A percentile compares a stretch with the other conserved stretches of the same genome.
Conservation (phyloP, 768 basidiomycete genomes). For the Mycena galopus region DNA sequence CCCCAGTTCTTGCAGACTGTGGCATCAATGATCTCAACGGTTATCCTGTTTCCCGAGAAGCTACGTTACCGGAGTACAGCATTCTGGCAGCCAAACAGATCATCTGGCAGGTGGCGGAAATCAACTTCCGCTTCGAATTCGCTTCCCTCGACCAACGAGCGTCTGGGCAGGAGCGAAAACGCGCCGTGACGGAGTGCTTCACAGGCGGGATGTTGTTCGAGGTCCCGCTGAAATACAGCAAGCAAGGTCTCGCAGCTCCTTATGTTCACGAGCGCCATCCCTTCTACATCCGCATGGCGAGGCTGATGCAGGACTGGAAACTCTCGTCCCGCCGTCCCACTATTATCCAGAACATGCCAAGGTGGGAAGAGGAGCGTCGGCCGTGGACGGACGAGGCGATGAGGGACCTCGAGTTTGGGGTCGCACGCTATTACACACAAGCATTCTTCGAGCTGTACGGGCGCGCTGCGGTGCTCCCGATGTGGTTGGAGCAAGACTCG, state of each 20-base stretch:
- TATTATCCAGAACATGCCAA: no score
- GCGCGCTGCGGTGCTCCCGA: no score
- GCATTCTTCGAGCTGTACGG: no score
- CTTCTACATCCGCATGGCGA: not conserved
- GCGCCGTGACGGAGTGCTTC: not conserved
- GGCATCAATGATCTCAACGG: not conserved
- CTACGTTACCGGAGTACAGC: no score
- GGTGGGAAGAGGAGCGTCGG: no score
- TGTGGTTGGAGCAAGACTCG: no score
- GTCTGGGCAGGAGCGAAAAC: not conserved
- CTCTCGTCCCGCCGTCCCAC: not conserved
- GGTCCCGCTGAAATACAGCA: not conserved
- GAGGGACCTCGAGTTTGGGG: no score
- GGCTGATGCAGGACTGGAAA: not conserved
- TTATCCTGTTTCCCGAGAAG: not conserved
- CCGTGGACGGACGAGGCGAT: no score
- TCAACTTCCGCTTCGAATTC: conserved; percentile 4
- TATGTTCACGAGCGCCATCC: not conserved
- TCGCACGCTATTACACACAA: no score
- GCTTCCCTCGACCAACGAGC: not conserved
- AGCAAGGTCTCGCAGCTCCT: not conserved
- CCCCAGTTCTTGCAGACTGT: not conserved
- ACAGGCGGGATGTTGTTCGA: not conserved
- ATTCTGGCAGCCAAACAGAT: conserved; percentile 3
- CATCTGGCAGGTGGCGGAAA: conserved; percentile 3